Conservation (phyloP, 352 stramenopile genomes). For the Pelagophyceae sp. region DNA sequence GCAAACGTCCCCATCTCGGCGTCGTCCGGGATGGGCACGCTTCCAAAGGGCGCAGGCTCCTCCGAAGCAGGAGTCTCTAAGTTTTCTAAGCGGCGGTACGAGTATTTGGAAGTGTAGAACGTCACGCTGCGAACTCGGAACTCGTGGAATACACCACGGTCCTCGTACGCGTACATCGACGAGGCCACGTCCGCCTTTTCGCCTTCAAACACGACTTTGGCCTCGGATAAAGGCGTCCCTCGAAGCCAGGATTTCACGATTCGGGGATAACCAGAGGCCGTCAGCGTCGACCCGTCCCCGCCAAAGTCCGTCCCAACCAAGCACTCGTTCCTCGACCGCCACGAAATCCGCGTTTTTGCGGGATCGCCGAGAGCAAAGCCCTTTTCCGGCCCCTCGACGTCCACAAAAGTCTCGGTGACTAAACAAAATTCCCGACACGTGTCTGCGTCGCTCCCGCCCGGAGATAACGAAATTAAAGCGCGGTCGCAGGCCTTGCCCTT, state of each 20-base stretch:
- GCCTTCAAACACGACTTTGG: slow-evolving; percentile 25
- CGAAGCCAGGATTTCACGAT: slow-evolving; percentile 29
- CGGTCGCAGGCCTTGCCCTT: background rate
- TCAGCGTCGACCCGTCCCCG: slow-evolving; percentile 20
- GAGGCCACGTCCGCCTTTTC: slow-evolving; percentile 32
- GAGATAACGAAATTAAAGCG: slow-evolving; percentile 24
- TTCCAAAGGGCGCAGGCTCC: slow-evolving; percentile 25
- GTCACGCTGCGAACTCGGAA: slow-evolving; percentile 43
- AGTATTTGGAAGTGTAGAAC: slow-evolving; percentile 54
- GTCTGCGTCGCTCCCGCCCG: slow-evolving; percentile 28
- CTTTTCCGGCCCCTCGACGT: background rate
- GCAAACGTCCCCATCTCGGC: slow-evolving; percentile 45
- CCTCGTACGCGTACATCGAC: slow-evolving; percentile 43
- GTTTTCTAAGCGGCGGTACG: slow-evolving; percentile 32
- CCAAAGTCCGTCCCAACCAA: slow-evolving; percentile 53
- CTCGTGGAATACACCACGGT: slow-evolving; percentile 48
- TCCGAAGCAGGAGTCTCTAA: slow-evolving; percentile 38
- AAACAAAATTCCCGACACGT: slow-evolving; percentile 28
- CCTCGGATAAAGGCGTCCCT: slow-evolving; percentile 21
- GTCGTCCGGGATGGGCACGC: slow-evolving; percentile 34
- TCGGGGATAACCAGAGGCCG: slow-evolving; percentile 29
- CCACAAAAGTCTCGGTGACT: slow-evolving; percentile 16
- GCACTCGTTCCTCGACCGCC: background rate
- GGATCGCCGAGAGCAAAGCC: slow-evolving; percentile 26
- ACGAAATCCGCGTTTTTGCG: slow-evolving; percentile 43